Percentiles rank a stretch among this genome's conserved stretches.
Conservation (phyloP, 306 rosid genomes). For the Prunus fruticosa region DNA sequence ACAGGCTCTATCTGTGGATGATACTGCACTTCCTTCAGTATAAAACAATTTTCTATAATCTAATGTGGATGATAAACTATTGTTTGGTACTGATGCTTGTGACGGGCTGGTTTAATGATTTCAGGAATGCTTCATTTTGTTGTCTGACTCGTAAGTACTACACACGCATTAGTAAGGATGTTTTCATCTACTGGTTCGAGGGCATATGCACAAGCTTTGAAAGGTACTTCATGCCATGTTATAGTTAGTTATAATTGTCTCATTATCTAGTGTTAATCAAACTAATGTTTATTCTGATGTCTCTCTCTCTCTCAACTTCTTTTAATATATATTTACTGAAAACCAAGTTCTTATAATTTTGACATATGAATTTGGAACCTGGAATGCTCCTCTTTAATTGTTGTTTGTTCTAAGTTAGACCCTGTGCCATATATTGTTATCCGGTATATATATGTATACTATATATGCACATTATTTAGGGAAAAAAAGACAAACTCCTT, state of each 20-base stretch:
- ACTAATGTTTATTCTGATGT: not conserved
- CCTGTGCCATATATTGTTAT: not conserved
- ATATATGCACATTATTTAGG: not conserved
- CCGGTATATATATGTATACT: not conserved
- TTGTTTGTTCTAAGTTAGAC: not conserved
- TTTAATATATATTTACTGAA: not conserved
- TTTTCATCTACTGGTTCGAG: slow-evolving; percentile 78
- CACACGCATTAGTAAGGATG: slow-evolving; percentile 53
- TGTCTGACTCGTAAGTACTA: slow-evolving; percentile 58
- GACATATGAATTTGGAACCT: not conserved
- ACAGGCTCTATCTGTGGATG: not conserved
- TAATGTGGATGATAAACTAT: not conserved
- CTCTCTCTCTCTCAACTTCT: not conserved
- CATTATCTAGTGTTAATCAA: not conserved
- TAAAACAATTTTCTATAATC: not conserved
- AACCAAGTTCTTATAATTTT: not conserved
- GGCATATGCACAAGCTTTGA: slow-evolving; percentile 69
- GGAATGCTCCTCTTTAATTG: not conserved
- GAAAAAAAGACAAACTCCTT: not conserved
- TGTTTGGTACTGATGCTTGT: not conserved
- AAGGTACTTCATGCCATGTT: slow-evolving; percentile 46
- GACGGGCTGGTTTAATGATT: not conserved
- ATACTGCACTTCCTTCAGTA: not conserved
- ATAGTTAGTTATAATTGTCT: slow-evolving; percentile 2
- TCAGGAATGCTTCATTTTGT: slow-evolving; percentile 83